Evolutionary conservation across 139 green algal genomes (phyloP), one percentile per base, ranked within the genome.

Genomic region (Closterium sp.): DNA sequence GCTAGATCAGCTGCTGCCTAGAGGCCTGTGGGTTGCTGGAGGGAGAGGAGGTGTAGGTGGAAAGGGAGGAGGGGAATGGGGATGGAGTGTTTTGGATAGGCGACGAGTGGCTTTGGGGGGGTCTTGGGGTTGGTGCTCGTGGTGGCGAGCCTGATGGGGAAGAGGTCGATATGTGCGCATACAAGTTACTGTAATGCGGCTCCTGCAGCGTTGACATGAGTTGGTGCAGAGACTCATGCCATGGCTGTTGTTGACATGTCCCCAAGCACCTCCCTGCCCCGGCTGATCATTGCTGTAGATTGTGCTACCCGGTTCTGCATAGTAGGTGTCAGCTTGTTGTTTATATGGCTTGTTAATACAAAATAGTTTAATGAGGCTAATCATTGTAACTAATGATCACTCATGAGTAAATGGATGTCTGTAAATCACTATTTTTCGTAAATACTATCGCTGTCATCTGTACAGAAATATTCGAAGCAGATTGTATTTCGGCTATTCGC

Each of bases 131-230:
- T 55, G 34, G 30, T 28, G 19, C 28, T 92, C 30, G 89, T 92
- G 30, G 33, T 92, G 31, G 89, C 25, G 19, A 31, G 89, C 2
- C 25, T 92, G 21, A 84, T 84, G 32, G 89, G 76, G 32, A 92
- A 86, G 25, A 9, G 33, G 5, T 5, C 87, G 16, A n/a, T 92
- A 30, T 92, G 89, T 23, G 31, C 36, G n/a, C 66, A 90, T 83
- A 90, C 89, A 2, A 34, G 84, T 25, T 90, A 85, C 83, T 92
- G 89, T 31, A 92, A 81, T 86, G 87, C 89, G 19, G 89, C 89
- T 33, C 89, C 89, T 3, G 89, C 84, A 81, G 89, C 89, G 7
- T 21, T 92, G 28, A 92, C 89, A 64, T 92, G 86, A 92, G 32
- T 32, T 89, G 33, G 33, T 87, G 16, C 5, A 19, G 23, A 87